Evolutionary conservation across 345 rosid species (phyloP), one percentile per base, ranked within the genome.

Genomic region (Eucalyptus sp.): DNA sequence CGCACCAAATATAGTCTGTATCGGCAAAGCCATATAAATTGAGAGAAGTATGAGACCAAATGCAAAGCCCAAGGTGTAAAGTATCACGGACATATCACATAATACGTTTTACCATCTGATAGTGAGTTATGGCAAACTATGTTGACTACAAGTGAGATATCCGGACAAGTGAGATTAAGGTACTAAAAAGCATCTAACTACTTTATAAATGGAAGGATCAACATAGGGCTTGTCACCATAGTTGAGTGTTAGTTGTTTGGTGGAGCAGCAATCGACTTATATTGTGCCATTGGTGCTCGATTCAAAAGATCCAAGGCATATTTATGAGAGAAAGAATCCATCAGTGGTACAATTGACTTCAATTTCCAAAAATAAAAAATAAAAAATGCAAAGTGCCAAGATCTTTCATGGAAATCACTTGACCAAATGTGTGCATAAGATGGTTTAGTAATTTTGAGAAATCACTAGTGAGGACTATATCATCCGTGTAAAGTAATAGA

Each of bases 31-130:
- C 13, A 56, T 9, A 56, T 9, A 56, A 56, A 56, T 22, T 4
- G 29, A 56, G 62, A 56, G 62, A 56, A 4, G 27, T 56, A 56
- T 6, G 13, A 20, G 62, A 22, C 29, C 25, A 56, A 56, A 56
- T 22, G 62, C 27, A 20, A 56, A 56, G 29, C 62, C 27, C 29
- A 22, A 22, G 1, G 12, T 56, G 29, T 56, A 22, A 56, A 22
- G 62, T 9, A 56, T 22, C 27, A 0, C 1, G 3, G 2, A 56
- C 62, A 22, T 56, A 56, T 56, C 0, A 1, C 12, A 56, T 20
- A 54, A 54, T 54, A 54, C 0, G 27, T 56, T 56, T 0, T 56
- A 56, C 1, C 62, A 22, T 56, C 1, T 9, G 2, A 56, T 56
- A 0, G 3, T 56, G 62, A 56, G 62, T 24, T 20, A 56, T 56